These are phyloP conservation scores for Colletotrichum aenigma DNA, from an alignment of 2,329 filamentous ascomycete species.

Conservation along the genomic window DNA sequence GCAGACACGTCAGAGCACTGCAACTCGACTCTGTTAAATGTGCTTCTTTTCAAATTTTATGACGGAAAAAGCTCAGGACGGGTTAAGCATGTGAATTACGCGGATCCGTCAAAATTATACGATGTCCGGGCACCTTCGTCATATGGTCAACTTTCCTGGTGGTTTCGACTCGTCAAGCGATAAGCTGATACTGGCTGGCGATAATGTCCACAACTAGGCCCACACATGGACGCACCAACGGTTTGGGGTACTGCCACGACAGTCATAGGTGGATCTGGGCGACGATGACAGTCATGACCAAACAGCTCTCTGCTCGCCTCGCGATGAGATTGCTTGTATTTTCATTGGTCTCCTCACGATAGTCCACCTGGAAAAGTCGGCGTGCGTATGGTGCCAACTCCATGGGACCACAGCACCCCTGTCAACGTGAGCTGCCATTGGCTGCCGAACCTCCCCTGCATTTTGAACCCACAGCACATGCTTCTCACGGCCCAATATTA, in stretches of 20 bases:
- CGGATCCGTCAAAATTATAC: fast-evolving
- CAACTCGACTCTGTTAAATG: fast-evolving
- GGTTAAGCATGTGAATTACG: neutral
- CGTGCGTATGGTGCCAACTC: neutral
- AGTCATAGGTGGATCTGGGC: neutral
- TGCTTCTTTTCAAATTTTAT: neutral
- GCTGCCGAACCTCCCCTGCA: neutral
- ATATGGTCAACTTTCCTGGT: neutral
- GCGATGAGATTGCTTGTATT: neutral
- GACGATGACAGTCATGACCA: neutral
- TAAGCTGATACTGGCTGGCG: neutral
- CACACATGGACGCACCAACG: fast-evolving
- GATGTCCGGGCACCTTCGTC: fast-evolving
- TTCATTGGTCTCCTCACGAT: neutral
- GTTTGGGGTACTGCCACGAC: neutral
- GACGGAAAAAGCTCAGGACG: fast-evolving
- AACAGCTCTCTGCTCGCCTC: neutral
- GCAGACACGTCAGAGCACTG: fast-evolving
- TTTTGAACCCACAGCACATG: neutral
- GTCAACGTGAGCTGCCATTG: neutral
- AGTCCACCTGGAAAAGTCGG: neutral
- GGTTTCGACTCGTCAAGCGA: neutral
- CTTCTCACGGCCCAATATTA: neutral
- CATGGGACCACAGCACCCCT: neutral
- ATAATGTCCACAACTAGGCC: neutral